phyloP scores from a whole-genome alignment of 1,284 basidiomycete genomes.

The Malassezia dermatis region DNA sequence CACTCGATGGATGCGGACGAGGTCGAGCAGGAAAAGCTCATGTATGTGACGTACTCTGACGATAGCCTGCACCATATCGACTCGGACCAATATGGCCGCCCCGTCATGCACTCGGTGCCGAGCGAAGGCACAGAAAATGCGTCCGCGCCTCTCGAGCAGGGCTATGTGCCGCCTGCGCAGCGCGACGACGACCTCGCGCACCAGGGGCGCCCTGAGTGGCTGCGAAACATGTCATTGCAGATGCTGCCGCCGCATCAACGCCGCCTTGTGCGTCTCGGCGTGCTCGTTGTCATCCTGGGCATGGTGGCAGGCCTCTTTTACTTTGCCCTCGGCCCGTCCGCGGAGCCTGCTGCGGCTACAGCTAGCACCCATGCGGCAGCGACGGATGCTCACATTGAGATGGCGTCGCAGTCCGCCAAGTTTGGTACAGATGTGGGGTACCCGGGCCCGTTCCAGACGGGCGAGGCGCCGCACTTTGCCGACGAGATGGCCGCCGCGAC shows the following conservation, averaged over 20 bases:
- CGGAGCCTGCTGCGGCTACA: neutral
- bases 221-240: neutral
- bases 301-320: conserved; percentile 26
- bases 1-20: conserved; percentile 1
- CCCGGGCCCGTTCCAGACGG: conserved; percentile 36
- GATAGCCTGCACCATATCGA: conserved; percentile 12
- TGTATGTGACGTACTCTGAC: conserved; percentile 5
- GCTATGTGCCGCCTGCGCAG: neutral
- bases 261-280: neutral
- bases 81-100: conserved; percentile 9
- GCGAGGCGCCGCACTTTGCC: conserved; percentile 29
- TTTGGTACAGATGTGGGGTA: conserved; percentile 37
- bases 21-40: conserved; percentile 13
- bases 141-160: neutral
- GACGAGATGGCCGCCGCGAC: conserved; percentile 33
- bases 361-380: conserved; percentile 26
- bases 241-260: neutral
- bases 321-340: conserved; percentile 26
- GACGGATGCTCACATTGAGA: conserved; percentile 22
- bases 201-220: conserved; percentile 15
- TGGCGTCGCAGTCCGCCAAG: conserved; percentile 2
- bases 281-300: neutral
- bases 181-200: conserved; percentile 6
- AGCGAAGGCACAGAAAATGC: neutral
- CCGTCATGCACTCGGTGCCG: conserved; percentile 10